Evolutionary conservation across 1,284 basidiomycete species (phyloP), one percentile per base, ranked within the genome.

Genomic region (Pholiota adiposa): DNA sequence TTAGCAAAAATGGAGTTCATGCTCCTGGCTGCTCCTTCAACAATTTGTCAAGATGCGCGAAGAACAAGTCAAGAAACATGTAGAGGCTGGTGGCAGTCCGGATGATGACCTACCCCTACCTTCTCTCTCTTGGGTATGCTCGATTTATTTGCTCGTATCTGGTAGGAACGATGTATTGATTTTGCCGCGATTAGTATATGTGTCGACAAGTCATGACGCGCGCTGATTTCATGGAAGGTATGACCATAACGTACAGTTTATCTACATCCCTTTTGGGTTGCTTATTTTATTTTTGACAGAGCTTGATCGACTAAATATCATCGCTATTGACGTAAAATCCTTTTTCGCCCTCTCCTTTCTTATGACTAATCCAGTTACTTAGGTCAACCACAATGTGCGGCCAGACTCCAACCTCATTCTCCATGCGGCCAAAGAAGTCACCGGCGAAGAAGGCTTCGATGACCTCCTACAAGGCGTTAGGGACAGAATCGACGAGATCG

Each of bases 201-300:
- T 89, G 86, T 70, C 77, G 86, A 36, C 85, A 90, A 69, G 87
- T 94, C 54, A 94, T 93, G 92, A 94, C 92, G 0, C 78, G 92
- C 29, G 78, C 91, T 2, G 93, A 94, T 73, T 94, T 92, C 70
- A 75, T 94, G 62, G 89, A 90, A 71, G 84, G 86, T 89, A 51
- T 19, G 76, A 63, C 19, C 18, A 23, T 18, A 48, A 59, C n/a
- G n/a, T n/a, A n/a, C n/a, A 43, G 14, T 9, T 41, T 18, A 29
- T 51, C 38, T 38, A 53, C 14, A n/a, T 54, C 41, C 18, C 14
- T 27, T 44, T 21, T n/a, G 4, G 11, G 7, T 16, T n/a, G 19
- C 49, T 52, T 8, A 51, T 34, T 18, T 16, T 11, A 14, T 31
- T n/a, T 43, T 36, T 51, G 19, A 31, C 65, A 88, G 87, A 85